These are phyloP conservation scores for Mrakia blollopis DNA, from an alignment of 768 basidiomycete genomes.

Conservation along the genomic window DNA sequence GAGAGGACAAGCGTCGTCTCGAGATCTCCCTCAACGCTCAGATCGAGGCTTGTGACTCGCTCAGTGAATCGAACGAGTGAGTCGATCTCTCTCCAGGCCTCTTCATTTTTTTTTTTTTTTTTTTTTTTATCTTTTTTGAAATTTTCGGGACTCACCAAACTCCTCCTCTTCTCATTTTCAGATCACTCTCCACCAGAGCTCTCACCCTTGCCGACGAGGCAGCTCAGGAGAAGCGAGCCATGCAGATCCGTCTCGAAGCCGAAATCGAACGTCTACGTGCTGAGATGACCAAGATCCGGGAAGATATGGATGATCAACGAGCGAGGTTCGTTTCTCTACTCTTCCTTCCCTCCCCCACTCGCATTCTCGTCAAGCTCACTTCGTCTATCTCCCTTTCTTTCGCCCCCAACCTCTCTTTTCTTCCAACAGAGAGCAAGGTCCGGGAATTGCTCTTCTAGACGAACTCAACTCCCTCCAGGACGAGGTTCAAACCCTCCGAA, in stretches of 20 bases:
- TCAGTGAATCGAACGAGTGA: slow-evolving; percentile 69
- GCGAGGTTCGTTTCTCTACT: slow-evolving; percentile 11
- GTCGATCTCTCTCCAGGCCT: neutral
- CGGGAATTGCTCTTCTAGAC: slow-evolving; percentile 77
- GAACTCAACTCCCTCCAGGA: slow-evolving; percentile 78
- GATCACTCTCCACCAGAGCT: slow-evolving; percentile 62
- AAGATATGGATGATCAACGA: slow-evolving; percentile 54
- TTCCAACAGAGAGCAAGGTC: slow-evolving; percentile 66
- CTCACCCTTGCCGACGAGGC: slow-evolving; percentile 68
- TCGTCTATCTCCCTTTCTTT: neutral
- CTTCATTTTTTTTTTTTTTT: too few species aligned
- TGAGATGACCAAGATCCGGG: slow-evolving; percentile 59
- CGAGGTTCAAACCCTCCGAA: slow-evolving; percentile 41
- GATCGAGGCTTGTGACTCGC: slow-evolving; percentile 64
- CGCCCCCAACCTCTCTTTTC: neutral
- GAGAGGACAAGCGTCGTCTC: slow-evolving; percentile 36
- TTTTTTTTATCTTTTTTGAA: too few species aligned
- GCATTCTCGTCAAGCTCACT: neutral
- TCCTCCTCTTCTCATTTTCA: neutral
- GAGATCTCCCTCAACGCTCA: slow-evolving; percentile 58
- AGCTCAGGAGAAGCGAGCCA: slow-evolving; percentile 48
- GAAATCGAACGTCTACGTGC: slow-evolving; percentile 56
- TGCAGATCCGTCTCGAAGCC: slow-evolving; percentile 49
- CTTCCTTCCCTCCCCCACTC: neutral
- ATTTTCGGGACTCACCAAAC: neutral